Evolutionary conservation across 176 grass and related monocot genomes (phyloP).

Genomic region (Cocos nucifera): DNA sequence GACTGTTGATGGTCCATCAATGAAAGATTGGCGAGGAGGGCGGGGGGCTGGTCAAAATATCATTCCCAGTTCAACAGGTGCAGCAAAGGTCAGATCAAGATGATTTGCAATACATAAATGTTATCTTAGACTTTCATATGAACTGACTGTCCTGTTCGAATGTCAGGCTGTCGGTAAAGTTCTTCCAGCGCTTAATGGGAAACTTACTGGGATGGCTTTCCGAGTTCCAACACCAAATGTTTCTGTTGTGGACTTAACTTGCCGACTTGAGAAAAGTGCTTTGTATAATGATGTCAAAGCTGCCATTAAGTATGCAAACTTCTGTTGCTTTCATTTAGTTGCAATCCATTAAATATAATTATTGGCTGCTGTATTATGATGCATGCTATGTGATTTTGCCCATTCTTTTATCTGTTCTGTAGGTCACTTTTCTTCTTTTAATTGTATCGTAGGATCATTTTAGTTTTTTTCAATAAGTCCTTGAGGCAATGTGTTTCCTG

Average conservation of each 20-base stretch:
- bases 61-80: constrained; percentile 97
- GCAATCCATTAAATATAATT: too few relatives aligned
- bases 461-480: too few relatives aligned
- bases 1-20: constrained; percentile 89
- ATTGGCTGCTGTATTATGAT: too few relatives aligned
- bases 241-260: constrained; percentile 97
- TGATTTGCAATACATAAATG: too few relatives aligned
- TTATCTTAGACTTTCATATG: not conserved
- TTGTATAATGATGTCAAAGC: constrained; percentile 98
- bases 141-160: constrained; percentile 1
- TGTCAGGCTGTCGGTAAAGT: constrained; percentile 95
- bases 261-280: constrained; percentile 81
- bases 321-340: not conserved
- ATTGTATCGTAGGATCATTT: too few relatives aligned
- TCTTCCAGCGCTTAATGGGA: constrained; percentile 82
- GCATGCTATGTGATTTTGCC: too few relatives aligned
- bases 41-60: constrained; percentile 97
- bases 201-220: constrained; percentile 95
- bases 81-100: constrained; percentile 67
- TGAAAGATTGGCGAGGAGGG: constrained; percentile 97
- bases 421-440: too few relatives aligned
- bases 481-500: too few relatives aligned
- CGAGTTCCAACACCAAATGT: constrained; percentile 96
- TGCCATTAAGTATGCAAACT: constrained; percentile 67
- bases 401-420: too few relatives aligned